Evolutionary conservation across 176 grass and related monocot genomes (phyloP).

Genomic region (Rhynchospora tenuis): DNA sequence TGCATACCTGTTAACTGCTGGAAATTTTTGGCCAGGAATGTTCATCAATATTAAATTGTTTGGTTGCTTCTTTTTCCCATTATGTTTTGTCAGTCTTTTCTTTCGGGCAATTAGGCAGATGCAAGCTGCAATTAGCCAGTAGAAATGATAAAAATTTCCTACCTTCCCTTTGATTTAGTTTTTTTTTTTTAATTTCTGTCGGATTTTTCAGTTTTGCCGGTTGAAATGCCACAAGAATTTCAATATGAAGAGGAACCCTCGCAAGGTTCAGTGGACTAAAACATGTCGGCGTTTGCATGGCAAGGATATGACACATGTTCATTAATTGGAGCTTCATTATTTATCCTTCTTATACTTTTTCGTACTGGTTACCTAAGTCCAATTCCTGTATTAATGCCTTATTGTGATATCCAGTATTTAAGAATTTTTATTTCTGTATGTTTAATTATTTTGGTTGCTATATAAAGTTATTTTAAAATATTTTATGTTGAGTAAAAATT

Average conservation of each 20-base stretch:
- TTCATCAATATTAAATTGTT: neutral
- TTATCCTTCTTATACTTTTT: neutral
- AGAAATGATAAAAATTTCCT: neutral
- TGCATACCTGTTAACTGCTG: neutral
- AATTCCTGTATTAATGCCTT: neutral
- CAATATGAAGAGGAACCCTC: constrained; percentile 99
- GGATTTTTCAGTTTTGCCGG: constrained; percentile 90
- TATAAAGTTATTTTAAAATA: no score
- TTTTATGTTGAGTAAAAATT: no score
- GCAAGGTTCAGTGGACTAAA: constrained; percentile 97
- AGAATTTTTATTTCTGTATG: no score
- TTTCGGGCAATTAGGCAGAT: neutral
- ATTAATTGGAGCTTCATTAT: neutral
- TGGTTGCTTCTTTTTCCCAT: no score
- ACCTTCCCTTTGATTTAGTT: neutral
- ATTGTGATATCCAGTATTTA: no score
- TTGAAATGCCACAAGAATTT: constrained; percentile 99
- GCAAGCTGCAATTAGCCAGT: neutral
- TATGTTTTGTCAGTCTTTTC: no score
- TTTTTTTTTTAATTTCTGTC: neutral
- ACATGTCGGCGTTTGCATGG: constrained; percentile 66
- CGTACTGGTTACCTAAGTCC: neutral
- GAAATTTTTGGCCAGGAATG: no score
- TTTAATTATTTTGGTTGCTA: no score
- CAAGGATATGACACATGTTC: constrained; percentile 93